Evolutionary conservation across 2,329 filamentous ascomycete genomes (phyloP).

Genomic region (Didymella arachidicola): DNA sequence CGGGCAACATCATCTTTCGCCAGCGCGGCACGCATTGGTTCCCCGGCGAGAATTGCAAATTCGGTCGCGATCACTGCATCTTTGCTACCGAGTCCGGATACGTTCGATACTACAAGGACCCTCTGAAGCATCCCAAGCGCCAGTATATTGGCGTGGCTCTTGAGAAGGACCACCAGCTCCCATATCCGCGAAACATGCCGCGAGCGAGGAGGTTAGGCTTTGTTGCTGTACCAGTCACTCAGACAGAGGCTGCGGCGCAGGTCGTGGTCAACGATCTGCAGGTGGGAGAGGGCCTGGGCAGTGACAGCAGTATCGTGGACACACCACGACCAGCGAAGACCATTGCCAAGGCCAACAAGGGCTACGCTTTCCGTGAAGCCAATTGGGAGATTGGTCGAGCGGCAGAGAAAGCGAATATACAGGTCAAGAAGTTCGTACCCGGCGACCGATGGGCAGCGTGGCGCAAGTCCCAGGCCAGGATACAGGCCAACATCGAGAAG

Average conservation of each 20-base stretch:
- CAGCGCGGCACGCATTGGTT: constrained; percentile 95
- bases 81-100: constrained; percentile 85
- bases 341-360: constrained; percentile 52
- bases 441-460: constrained; percentile 71
- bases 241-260: constrained; percentile 33
- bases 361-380: constrained; percentile 70
- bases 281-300: constrained; percentile 29
- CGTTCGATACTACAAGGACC: constrained; percentile 96
- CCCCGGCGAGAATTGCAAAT: constrained; percentile 91
- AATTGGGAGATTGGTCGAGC: constrained; percentile 74
- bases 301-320: constrained; percentile 39
- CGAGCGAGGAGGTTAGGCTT: constrained; percentile 79
- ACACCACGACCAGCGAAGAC: constrained; percentile 41
- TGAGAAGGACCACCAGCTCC: constrained; percentile 80
- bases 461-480: constrained; percentile 65
- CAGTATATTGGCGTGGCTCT: constrained; percentile 96
- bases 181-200: constrained; percentile 75
- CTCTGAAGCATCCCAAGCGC: constrained; percentile 78
- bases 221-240: constrained; percentile 58
- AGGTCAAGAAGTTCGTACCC: constrained; percentile 63
- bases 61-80: constrained; percentile 96
- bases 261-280: constrained; percentile 32
- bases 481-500: constrained; percentile 62
- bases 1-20: constrained; percentile 97
- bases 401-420: constrained; percentile 66